Conservation (phyloP, 2,329 filamentous ascomycete genomes). For the Neonectria neomacrospora region DNA sequence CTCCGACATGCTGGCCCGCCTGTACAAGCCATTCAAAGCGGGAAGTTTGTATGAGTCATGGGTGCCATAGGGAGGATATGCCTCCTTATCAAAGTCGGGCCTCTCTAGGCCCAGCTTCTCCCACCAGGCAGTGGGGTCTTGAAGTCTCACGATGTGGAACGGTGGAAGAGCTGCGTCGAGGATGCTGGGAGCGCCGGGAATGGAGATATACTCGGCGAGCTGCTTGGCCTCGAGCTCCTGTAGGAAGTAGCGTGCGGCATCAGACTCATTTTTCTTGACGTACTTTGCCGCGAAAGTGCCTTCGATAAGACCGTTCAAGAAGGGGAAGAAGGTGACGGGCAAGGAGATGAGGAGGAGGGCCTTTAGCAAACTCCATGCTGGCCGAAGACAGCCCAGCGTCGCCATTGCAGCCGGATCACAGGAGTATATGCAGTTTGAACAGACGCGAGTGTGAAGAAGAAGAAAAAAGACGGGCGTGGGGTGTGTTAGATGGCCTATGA, state of each 20-base stretch:
- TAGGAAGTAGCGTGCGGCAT: not conserved
- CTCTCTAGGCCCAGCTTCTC: constrained; percentile 9
- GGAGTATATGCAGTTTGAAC: too few species aligned
- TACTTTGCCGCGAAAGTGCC: constrained; percentile 9
- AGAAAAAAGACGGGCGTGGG: not conserved
- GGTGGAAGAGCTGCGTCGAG: constrained; percentile 2
- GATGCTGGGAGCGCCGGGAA: too few species aligned
- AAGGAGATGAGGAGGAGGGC: constrained; percentile 14
- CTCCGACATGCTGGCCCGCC: not conserved
- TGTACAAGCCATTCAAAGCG: constrained; percentile 5
- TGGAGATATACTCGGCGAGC: not conserved
- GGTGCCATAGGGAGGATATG: not conserved
- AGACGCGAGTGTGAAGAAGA: too few species aligned
- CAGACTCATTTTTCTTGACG: not conserved
- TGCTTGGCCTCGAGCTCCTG: not conserved
- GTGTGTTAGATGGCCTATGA: not conserved
- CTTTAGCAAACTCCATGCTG: constrained; percentile 4
- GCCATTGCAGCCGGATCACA: not conserved
- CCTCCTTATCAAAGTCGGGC: constrained; percentile 9
- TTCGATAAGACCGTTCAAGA: constrained; percentile 18
- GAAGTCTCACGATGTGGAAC: constrained; percentile 13
- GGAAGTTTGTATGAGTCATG: not conserved
- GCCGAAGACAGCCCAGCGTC: constrained; percentile 9
- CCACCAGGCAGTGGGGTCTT: constrained; percentile 21
- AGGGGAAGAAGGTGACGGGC: constrained; percentile 18